A percentile compares a stretch with the other conserved stretches of the same genome.
phyloP scores from a whole-genome alignment of 495 filamentous ascomycete genomes.

The Podospora comata region DNA sequence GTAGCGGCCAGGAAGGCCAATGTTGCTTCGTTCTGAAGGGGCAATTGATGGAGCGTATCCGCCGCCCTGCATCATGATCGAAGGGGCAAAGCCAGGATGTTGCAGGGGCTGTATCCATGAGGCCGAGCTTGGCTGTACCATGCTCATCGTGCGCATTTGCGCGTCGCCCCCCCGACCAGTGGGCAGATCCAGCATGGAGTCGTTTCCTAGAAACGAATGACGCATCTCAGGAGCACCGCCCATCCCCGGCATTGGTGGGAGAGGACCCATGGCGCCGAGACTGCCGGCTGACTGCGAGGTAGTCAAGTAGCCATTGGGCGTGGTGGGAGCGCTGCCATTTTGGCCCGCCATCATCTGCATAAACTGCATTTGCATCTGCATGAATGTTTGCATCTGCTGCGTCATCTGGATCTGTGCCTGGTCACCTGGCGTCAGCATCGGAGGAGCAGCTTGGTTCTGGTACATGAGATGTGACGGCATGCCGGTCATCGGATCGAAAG shows the following conservation, averaged over 20 bases:
- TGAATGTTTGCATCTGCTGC: conserved; percentile 84
- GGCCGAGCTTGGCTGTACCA: conserved; percentile 67
- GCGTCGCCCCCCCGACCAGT: conserved; percentile 34
- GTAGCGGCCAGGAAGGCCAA: conserved; percentile 88
- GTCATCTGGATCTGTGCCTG: conserved; percentile 79
- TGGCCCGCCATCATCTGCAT: conserved; percentile 71
- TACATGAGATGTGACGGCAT: conserved; percentile 52
- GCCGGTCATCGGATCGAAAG: conserved; percentile 43
- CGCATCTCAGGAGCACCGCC: conserved; percentile 35
- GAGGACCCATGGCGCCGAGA: conserved; percentile 23
- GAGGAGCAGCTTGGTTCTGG: conserved; percentile 35
- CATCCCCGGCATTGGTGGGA: conserved; percentile 15
- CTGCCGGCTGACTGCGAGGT: conserved; percentile 32
- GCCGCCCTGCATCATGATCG: conserved; percentile 42
- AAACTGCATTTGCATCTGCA: conserved; percentile 93
- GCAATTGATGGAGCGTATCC: conserved; percentile 68
- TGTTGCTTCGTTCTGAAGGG: conserved; percentile 89
- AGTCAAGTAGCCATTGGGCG: conserved; percentile 37
- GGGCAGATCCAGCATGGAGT: conserved; percentile 38
- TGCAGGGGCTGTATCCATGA: conserved; percentile 46
- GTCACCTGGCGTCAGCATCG: conserved; percentile 59
- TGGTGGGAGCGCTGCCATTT: conserved; percentile 32
- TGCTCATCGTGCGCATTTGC: conserved; percentile 67
- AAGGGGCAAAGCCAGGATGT: conserved; percentile 43
- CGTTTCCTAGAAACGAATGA: conserved; percentile 44